Evolutionary conservation across 2,329 filamentous ascomycete species (phyloP).

Genomic region (Pseudopithomyces chartarum): DNA sequence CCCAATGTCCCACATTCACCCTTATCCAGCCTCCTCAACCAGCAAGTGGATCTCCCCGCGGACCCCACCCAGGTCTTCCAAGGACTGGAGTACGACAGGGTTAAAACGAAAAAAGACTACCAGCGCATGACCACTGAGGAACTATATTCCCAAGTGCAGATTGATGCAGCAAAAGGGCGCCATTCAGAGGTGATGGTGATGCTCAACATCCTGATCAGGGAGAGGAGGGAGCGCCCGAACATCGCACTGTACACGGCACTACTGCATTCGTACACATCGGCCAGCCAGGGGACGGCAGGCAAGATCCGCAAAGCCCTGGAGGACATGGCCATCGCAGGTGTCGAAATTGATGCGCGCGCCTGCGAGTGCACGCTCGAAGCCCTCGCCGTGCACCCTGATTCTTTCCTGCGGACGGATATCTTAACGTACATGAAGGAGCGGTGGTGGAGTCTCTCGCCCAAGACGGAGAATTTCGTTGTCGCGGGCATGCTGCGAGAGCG

Average conservation of each 20-base stretch:
- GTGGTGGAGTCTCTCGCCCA: slow-evolving; percentile 69
- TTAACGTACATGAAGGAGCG: slow-evolving; percentile 73
- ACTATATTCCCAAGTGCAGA: slow-evolving; percentile 38
- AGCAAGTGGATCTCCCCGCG: not conserved
- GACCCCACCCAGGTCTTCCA: not conserved
- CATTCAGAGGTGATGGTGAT: slow-evolving; percentile 45
- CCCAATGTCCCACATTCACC: not conserved
- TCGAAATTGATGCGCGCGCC: slow-evolving; percentile 68
- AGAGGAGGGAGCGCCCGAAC: slow-evolving; percentile 61
- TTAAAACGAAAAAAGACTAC: slow-evolving; percentile 8
- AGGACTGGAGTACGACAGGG: not conserved
- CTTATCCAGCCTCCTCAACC: not conserved
- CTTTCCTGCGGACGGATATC: slow-evolving; percentile 72
- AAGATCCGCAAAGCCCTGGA: slow-evolving; percentile 67
- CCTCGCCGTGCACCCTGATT: slow-evolving; percentile 84
- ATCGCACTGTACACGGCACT: slow-evolving; percentile 73
- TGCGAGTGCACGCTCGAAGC: slow-evolving; percentile 76
- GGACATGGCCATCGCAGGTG: slow-evolving; percentile 69
- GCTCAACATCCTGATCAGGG: slow-evolving; percentile 63
- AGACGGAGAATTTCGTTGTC: slow-evolving; percentile 69
- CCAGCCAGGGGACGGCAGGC: slow-evolving; percentile 67
- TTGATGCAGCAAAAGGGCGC: slow-evolving; percentile 29
- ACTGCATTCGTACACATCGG: slow-evolving; percentile 71
- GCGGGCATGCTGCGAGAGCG: slow-evolving; percentile 79
- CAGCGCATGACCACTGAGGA: slow-evolving; percentile 29